Evolutionary conservation across 345 rosid species (phyloP).

Genomic region (Aquilaria yunnanensis): DNA sequence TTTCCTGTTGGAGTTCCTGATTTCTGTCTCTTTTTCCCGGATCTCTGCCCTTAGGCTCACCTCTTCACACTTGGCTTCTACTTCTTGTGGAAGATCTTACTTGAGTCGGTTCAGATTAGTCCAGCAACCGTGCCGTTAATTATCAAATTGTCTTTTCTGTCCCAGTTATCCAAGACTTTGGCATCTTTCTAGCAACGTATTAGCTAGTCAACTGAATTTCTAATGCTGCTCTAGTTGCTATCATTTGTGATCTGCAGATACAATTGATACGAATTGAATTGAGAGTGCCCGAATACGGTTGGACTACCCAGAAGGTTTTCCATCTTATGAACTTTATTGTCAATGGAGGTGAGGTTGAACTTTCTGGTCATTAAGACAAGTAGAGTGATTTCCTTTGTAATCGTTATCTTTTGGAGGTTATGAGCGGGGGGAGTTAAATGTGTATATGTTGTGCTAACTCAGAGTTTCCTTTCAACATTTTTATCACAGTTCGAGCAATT

Average conservation of each 20-base stretch:
- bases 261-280: constrained; percentile 78
- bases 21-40: neutral
- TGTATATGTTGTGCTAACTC: no score
- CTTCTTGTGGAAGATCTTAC: no score
- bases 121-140: neutral
- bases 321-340: constrained; percentile 97
- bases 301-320: constrained; percentile 96
- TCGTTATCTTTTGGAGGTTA: neutral
- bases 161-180: neutral
- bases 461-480: neutral
- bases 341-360: constrained; percentile 67
- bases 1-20: neutral
- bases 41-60: neutral
- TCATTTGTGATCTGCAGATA: constrained; percentile 36
- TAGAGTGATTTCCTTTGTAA: neutral
- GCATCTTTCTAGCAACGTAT: neutral
- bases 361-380: neutral
- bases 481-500: constrained; percentile 70
- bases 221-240: constrained; percentile 2
- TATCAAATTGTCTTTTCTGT: neutral
- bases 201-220: neutral
- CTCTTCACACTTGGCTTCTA: no score
- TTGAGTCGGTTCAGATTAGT: no score
- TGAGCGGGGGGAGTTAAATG: no score
- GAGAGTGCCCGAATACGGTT: constrained; percentile 97